phyloP scores from a whole-genome alignment of 257 asterid species.

The Mentha longifolia region DNA sequence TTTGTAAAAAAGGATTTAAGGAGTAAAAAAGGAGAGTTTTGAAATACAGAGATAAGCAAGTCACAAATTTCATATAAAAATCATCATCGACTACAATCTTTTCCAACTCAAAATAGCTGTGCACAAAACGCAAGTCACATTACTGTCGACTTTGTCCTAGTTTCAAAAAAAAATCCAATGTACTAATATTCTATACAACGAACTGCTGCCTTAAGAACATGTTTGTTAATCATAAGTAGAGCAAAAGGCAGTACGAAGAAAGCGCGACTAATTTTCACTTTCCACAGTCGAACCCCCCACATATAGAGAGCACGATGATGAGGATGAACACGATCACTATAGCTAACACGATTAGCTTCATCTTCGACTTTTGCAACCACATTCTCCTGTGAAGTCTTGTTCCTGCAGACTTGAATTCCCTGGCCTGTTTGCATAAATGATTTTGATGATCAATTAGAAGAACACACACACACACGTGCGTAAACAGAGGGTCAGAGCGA shows the following conservation, averaged over 20 bases:
- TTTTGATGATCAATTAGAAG: neutral
- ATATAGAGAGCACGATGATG: conserved; percentile 56
- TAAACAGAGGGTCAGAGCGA: neutral
- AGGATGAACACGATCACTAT: conserved; percentile 56
- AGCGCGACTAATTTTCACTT: neutral
- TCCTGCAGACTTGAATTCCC: conserved; percentile 40
- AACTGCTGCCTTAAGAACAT: neutral
- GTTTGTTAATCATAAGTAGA: neutral
- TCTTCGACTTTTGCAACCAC: conserved; percentile 61
- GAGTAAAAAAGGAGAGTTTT: no score
- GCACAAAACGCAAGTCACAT: neutral
- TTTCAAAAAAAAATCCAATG: neutral
- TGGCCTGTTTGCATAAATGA: conserved; percentile 20
- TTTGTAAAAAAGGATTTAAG: no score
- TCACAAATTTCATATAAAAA: no score
- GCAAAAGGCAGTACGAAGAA: neutral
- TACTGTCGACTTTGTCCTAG: neutral
- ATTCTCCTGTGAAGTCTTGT: conserved; percentile 47
- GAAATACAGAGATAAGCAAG: no score
- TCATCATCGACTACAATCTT: neutral
- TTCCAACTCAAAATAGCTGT: neutral
- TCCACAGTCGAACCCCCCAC: conserved; percentile 50
- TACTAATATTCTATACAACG: neutral
- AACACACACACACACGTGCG: neutral
- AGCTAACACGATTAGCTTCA: conserved; percentile 54